Percentiles rank a stretch among this genome's conserved stretches.
phyloP scores from a whole-genome alignment of 176 grass and related monocot species.

The Aegilops tauschii region DNA sequence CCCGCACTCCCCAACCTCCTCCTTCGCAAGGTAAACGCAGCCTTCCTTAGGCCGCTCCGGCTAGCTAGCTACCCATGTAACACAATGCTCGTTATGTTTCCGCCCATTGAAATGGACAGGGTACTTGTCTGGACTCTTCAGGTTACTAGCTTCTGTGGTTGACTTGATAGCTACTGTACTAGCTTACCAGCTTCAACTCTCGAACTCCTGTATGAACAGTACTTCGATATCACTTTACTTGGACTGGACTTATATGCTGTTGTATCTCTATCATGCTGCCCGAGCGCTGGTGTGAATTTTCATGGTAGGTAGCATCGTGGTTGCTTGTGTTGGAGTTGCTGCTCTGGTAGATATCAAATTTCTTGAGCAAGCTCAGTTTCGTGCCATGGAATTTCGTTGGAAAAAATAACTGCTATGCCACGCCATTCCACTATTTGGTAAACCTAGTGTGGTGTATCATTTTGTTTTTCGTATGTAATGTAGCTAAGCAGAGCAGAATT shows the following conservation, averaged over 20 bases:
- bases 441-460: background rate
- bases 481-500: background rate
- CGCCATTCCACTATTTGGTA: background rate
- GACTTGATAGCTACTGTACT: background rate
- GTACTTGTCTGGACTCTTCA: background rate
- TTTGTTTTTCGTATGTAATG: background rate
- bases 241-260: conserved; percentile 15
- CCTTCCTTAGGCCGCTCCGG: conserved; percentile 17
- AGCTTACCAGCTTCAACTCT: conserved; percentile 12
- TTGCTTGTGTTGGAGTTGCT: conserved; percentile 11
- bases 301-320: background rate
- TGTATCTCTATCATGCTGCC: background rate
- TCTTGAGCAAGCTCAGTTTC: background rate
- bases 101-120: background rate
- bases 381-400: background rate
- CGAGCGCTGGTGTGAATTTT: background rate
- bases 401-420: background rate
- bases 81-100: background rate
- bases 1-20: conserved; percentile 10
- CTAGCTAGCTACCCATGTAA: background rate
- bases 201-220: background rate
- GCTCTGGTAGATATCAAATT: background rate
- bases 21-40: conserved; percentile 69
- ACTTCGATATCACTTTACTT: background rate
- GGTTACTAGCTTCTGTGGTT: background rate